These are phyloP conservation scores for Phytophthora pluvialis DNA, from an alignment of 352 stramenopile genomes.

Conservation along the genomic window DNA sequence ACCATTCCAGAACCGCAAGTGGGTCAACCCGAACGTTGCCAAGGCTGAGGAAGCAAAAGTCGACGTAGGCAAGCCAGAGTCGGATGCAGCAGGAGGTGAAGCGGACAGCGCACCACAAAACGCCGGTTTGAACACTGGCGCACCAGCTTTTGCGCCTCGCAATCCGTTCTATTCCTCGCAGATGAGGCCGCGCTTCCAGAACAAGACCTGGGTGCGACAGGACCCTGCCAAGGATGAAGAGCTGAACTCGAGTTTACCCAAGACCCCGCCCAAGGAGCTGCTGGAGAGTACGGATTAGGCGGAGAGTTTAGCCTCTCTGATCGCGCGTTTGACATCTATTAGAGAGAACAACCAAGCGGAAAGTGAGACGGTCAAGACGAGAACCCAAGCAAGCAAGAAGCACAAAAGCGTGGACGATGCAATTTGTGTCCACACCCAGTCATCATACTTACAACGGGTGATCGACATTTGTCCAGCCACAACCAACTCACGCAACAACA, in stretches of 20 bases:
- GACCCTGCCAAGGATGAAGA: constrained; percentile 77
- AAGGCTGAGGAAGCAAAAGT: constrained; percentile 54
- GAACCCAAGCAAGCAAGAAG: constrained; percentile 1
- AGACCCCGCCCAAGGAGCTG: constrained; percentile 71
- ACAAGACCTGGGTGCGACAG: constrained; percentile 88
- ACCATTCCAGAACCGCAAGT: constrained; percentile 83
- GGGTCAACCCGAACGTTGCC: constrained; percentile 82
- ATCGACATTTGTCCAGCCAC: not conserved
- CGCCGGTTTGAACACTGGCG: constrained; percentile 38
- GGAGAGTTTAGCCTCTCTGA: not conserved
- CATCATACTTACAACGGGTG: not conserved
- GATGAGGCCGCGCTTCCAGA: constrained; percentile 86
- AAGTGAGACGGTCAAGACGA: constrained; percentile 5
- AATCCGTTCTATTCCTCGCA: constrained; percentile 76
- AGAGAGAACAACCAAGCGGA: constrained; percentile 10
- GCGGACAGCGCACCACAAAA: constrained; percentile 14
- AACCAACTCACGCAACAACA: constrained; percentile 3
- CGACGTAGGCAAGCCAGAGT: constrained; percentile 32
- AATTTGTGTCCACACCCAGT: not conserved
- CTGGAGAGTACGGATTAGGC: constrained; percentile 46
- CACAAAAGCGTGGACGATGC: not conserved
- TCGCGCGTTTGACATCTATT: constrained; percentile 7
- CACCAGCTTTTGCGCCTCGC: constrained; percentile 53
- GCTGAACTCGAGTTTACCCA: constrained; percentile 73
- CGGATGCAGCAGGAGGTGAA: constrained; percentile 22